Conservation (phyloP, 2,329 filamentous ascomycete genomes). For the Clarireedia homoeocarpa region DNA sequence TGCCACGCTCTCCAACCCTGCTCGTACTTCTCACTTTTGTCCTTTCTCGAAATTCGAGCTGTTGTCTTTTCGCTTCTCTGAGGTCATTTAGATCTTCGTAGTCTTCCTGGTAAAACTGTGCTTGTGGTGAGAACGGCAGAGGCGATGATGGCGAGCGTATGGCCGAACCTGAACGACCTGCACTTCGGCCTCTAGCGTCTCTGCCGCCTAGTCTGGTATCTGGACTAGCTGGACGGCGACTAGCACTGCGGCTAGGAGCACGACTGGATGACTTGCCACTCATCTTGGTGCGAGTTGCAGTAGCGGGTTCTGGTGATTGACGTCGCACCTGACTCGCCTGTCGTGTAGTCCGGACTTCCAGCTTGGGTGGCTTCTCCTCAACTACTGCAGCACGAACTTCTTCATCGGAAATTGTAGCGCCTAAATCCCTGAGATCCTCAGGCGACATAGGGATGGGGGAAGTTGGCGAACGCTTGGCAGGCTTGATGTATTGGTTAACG, state of each 20-base stretch:
- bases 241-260: slow-evolving; percentile 32
- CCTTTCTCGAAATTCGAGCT: slow-evolving; percentile 40
- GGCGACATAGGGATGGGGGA: slow-evolving; percentile 93
- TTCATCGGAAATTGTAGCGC: slow-evolving; percentile 30
- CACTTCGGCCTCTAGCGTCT: slow-evolving; percentile 53
- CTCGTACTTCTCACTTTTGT: slow-evolving; percentile 44
- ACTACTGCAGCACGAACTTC: slow-evolving; percentile 24
- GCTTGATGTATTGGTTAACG: slow-evolving; percentile 51
- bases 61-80: slow-evolving; percentile 42
- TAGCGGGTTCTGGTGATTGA: slow-evolving; percentile 22
- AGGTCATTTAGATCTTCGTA: slow-evolving; percentile 52
- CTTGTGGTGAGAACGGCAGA: slow-evolving; percentile 60
- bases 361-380: slow-evolving; percentile 17
- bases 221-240: slow-evolving; percentile 31
- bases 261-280: slow-evolving; percentile 26
- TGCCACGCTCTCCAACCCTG: slow-evolving; percentile 31
- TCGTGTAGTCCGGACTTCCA: slow-evolving; percentile 30
- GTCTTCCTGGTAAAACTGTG: slow-evolving; percentile 49
- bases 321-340: slow-evolving; percentile 27
- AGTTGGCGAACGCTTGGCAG: slow-evolving; percentile 78
- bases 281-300: slow-evolving; percentile 4
- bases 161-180: slow-evolving; percentile 48
- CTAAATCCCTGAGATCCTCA: slow-evolving; percentile 65
- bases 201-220: slow-evolving; percentile 24
- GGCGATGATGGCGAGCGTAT: slow-evolving; percentile 73